phyloP scores from a whole-genome alignment of 331 rosid genomes.

The Malus hybrid region DNA sequence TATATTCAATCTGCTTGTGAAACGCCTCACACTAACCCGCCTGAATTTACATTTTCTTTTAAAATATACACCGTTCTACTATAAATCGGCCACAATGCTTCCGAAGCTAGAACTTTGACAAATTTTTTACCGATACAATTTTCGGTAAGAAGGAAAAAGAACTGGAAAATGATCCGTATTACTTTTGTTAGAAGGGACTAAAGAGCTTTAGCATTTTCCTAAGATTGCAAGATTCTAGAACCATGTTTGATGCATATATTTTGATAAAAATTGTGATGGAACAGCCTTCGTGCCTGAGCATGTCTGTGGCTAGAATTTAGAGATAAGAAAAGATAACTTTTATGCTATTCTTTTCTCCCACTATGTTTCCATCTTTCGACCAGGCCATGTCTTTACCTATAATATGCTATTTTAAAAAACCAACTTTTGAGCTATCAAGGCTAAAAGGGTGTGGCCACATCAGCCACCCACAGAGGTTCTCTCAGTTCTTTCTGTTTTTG shows the following conservation, averaged over 20 bases:
- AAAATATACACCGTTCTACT: neutral
- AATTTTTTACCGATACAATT: neutral
- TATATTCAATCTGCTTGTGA: neutral
- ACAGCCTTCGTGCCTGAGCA: neutral
- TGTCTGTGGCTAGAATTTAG: neutral
- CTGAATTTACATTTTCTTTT: neutral
- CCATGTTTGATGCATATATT: neutral
- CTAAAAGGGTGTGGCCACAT: slow-evolving; percentile 12
- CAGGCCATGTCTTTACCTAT: neutral
- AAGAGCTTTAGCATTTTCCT: neutral
- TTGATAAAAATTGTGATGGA: neutral
- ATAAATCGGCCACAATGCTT: neutral
- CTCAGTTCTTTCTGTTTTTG: slow-evolving; percentile 3
- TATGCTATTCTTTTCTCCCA: neutral
- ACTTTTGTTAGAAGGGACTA: neutral
- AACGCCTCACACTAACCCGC: neutral
- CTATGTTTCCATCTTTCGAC: neutral
- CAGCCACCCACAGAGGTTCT: slow-evolving; percentile 16
- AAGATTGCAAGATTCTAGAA: slow-evolving; percentile 9
- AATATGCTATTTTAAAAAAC: neutral
- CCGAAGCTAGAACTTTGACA: neutral
- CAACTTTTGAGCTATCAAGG: slow-evolving; percentile 7
- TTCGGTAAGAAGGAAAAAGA: neutral
- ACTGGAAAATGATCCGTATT: neutral
- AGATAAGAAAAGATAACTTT: neutral